Evolutionary conservation across 306 rosid species (phyloP).

Genomic region (Cicer arietinum): DNA sequence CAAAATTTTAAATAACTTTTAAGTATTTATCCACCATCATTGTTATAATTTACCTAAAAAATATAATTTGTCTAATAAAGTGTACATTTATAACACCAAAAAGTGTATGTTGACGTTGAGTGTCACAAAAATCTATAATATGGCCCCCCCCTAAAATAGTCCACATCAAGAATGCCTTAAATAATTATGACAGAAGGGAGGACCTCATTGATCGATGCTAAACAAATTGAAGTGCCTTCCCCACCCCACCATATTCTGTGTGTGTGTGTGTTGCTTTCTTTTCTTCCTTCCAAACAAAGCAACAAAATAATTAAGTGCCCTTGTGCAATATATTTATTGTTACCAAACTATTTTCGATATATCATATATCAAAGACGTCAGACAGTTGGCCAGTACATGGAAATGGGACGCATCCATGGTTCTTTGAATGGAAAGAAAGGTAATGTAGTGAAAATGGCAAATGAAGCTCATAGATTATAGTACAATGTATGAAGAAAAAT

Average conservation of each 20-base stretch:
- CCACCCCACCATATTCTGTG: conserved; percentile 13
- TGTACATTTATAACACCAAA: not conserved
- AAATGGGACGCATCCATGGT: conserved; percentile 31
- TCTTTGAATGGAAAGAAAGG: conserved; percentile 2
- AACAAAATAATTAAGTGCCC: conserved; percentile 31
- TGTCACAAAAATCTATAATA: conserved; percentile 1
- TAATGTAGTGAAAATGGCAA: conserved; percentile 18
- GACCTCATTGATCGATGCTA: conserved; percentile 29
- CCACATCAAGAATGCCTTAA: conserved; percentile 18
- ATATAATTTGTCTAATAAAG: too few relatives aligned
- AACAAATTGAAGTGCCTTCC: conserved; percentile 28
- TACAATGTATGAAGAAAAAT: not conserved
- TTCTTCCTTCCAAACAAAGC: conserved; percentile 39
- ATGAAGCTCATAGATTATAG: not conserved
- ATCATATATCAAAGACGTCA: not conserved
- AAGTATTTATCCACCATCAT: too few relatives aligned
- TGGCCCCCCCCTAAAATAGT: conserved; percentile 40
- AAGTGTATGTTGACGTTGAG: not conserved
- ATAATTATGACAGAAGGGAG: conserved; percentile 28
- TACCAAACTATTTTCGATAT: not conserved
- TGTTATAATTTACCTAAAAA: too few relatives aligned
- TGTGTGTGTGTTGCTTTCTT: conserved; percentile 3
- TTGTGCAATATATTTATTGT: conserved; percentile 21
- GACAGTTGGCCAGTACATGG: conserved; percentile 19
- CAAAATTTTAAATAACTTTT: too few relatives aligned